These are phyloP conservation scores for Lomentospora prolificans DNA, from an alignment of 2,329 filamentous ascomycete genomes.

Conservation along the genomic window DNA sequence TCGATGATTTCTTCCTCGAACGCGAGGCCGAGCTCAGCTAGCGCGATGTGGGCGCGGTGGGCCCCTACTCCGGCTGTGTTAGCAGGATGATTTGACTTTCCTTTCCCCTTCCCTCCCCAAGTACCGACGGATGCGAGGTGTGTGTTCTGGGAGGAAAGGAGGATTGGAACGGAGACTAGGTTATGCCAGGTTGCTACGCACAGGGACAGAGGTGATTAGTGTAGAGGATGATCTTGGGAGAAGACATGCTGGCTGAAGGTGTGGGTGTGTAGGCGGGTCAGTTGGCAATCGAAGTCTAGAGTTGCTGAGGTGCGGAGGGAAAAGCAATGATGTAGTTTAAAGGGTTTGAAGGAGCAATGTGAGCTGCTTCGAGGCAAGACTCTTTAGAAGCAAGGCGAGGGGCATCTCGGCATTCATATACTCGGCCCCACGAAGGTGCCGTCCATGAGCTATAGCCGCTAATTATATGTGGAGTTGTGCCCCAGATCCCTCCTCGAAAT, in stretches of 20 bases:
- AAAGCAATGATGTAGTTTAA: not conserved
- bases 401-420: not conserved
- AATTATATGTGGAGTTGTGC: not conserved
- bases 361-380: no score
- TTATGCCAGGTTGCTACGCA: constrained; percentile 16
- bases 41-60: constrained; percentile 64
- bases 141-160: rapidly evolving
- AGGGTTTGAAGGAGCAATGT: not conserved
- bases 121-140: no score
- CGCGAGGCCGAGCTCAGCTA: constrained; percentile 54
- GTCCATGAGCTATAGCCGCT: not conserved
- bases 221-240: constrained; percentile 53
- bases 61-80: constrained; percentile 33
- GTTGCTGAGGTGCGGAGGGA: not conserved
- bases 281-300: not conserved
- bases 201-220: constrained; percentile 62
- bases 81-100: not conserved
- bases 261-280: not conserved
- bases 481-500: not conserved
- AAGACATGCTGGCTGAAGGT: constrained; percentile 16
- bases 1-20: constrained; percentile 68
- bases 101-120: no score
- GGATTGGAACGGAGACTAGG: not conserved
- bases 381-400: no score
- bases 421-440: not conserved